A percentile compares a stretch with the other conserved stretches of the same genome.
Evolutionary conservation across 768 basidiomycete species (phyloP).

Genomic region (Mrakia frigida): DNA sequence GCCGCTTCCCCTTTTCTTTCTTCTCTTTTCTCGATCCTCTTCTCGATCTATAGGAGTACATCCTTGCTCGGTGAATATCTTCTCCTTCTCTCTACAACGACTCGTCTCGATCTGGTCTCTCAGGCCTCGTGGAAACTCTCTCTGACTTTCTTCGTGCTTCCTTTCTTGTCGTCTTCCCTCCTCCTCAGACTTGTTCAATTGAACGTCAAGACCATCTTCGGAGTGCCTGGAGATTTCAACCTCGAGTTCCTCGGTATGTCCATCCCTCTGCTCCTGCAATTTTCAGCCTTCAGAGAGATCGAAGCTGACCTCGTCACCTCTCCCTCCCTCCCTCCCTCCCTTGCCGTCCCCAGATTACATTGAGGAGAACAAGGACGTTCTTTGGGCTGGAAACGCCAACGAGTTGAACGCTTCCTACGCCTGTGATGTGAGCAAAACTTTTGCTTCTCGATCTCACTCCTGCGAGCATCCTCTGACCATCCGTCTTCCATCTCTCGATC

Average conservation of each 20-base stretch:
- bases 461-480: background rate
- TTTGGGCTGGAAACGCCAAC: slow-evolving; percentile 73
- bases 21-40: background rate
- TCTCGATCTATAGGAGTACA: slow-evolving; percentile 15
- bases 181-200: slow-evolving; percentile 26
- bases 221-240: slow-evolving; percentile 79
- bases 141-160: background rate
- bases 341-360: slow-evolving; percentile 55
- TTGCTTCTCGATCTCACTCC: background rate
- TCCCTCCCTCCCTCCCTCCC: background rate
- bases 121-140: background rate
- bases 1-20: slow-evolving; percentile 1
- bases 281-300: background rate
- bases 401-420: slow-evolving; percentile 79
- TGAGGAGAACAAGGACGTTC: slow-evolving; percentile 67
- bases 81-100: background rate
- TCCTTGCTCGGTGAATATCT: slow-evolving; percentile 22
- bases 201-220: slow-evolving; percentile 31
- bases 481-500: background rate
- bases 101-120: background rate
- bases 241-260: slow-evolving; percentile 52
- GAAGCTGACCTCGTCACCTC: slow-evolving; percentile 1
- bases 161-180: background rate
- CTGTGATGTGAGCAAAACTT: slow-evolving; percentile 52
- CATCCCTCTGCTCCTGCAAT: background rate